phyloP scores from a whole-genome alignment of 345 rosid species.

The Eucalyptus sp. region DNA sequence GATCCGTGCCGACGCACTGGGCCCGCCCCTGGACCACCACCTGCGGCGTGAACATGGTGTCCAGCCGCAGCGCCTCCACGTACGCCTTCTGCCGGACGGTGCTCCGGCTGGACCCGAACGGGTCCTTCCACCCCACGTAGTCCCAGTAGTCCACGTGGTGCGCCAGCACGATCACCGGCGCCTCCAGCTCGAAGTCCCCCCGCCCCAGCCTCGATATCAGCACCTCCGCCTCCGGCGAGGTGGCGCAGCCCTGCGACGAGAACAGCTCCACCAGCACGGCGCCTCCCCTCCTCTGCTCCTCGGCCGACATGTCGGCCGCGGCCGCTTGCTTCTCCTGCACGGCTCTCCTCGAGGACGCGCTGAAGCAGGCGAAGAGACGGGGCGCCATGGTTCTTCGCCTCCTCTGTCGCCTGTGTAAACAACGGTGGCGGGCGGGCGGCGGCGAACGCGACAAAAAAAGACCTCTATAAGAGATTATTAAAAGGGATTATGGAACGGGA shows the following conservation, averaged over 20 bases:
- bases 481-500: neutral
- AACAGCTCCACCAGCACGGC: constrained; percentile 74
- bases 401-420: neutral
- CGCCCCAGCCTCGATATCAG: constrained; percentile 77
- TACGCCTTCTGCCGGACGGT: constrained; percentile 89
- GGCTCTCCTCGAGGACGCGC: constrained; percentile 4
- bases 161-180: constrained; percentile 52
- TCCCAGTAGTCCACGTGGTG: constrained; percentile 95
- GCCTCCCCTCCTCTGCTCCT: constrained; percentile 35
- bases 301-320: constrained; percentile 15
- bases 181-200: constrained; percentile 61
- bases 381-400: constrained; percentile 32
- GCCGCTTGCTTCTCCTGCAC: neutral
- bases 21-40: constrained; percentile 61
- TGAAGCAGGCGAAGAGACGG: constrained; percentile 70
- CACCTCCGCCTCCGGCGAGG: constrained; percentile 79
- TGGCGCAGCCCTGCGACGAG: constrained; percentile 80
- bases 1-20: constrained; percentile 56
- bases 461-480: neutral
- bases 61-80: constrained; percentile 68
- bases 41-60: constrained; percentile 89
- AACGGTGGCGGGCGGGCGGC: neutral
- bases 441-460: neutral
- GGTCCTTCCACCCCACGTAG: constrained; percentile 92
- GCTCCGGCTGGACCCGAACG: constrained; percentile 67